Base-by-base conservation (phyloP, 805 yeast genomes). In the Citeromyces nyonsensis region DNA sequence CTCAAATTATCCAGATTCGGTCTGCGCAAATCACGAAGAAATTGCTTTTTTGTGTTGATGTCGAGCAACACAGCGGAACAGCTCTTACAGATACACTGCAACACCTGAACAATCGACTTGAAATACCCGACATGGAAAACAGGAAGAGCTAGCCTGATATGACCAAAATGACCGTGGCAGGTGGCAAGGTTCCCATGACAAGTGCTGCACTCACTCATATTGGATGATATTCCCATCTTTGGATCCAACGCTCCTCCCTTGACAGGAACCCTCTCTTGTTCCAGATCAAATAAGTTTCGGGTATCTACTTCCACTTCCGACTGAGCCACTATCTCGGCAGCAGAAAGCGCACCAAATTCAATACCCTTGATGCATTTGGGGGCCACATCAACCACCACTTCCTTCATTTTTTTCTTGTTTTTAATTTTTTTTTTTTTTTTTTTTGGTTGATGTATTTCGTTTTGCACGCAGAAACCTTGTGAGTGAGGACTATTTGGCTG, bases 131-230 rank as follows among this genome's bases (percentile, higher is more conserved):
- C 91, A 49, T 91, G 98, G 59, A 88, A 91, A 10, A 86, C 97
- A 2, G 99, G 99, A 29, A 91, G 61, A 0, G 97, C 95, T 33
- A 91, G 65, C 45, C 83, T 72, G 40, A 91, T 71, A 48, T 93
- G 95, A 28, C 99, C 99, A 52, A 91, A 91, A 58, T 91, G 99
- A 36, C 99, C 99, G 57, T 88, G 96, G 53, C 99, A 91, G 2
- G 94, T 70, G 0, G 95, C 94, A 40, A 91, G 59, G 43, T 74
- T 73, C 3, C 97, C 97, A 44, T 73, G 83, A 57, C 99, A 91
- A 1, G 97, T 93, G 10, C 69, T 52, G 61, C 99, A 91, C 49
- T 80, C 93, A 10, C 73, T 61, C n/a, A 77, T 56, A 42, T 83
- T 85, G 33, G 91, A 73, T 5, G 95, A 82, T 3, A 83, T 83